Evolutionary conservation across 148 eudicot genomes (phyloP), one percentile per base, ranked within the genome.

Genomic region (Spergularia bocconei): DNA sequence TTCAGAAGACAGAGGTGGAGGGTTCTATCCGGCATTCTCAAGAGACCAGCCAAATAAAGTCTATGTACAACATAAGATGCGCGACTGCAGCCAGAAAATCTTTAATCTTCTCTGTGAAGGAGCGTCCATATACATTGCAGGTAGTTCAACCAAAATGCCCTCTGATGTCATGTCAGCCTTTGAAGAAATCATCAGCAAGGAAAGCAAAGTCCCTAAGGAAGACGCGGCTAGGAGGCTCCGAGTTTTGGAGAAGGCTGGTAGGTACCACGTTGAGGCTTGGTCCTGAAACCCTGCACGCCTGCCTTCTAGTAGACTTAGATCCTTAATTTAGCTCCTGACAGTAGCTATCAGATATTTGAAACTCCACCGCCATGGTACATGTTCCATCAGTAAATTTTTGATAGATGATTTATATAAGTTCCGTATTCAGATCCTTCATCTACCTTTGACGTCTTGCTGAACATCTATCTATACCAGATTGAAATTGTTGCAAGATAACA

Each of bases 211-310:
- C 82, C 61, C 91, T 0, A 87, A 78, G 70, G 97, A 93, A 83
- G 85, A 78, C 66, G 95, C 93, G 38, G 78, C 81, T 38, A 78
- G 85, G 82, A 91, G 97, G 97, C 84, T 91, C 60, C 73, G 89
- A 77, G 87, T 85, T n/a, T 76, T 91, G 78, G 98, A 90, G 79
- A 93, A 83, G 87, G 93, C 95, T 15, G 95, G 96, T 57, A 86
- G 85, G 85, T 93, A 93, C 80, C 84, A 88, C 79, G 95, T 93
- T 44, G 98, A 93, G 81, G 95, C 97, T 16, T 91, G 98, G 93
- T 90, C 91, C 53, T 92, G 83, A 90, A 12, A 33, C 60, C 48
- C 13, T 19, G 36, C 48, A 55, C 13, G 13, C 29, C 1, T 51
- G 10, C 9, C 5, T 33, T 63, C 11, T 44, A 44, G 8, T 44